phyloP scores from a whole-genome alignment of 768 basidiomycete genomes.

The Kwoniella sp. region DNA sequence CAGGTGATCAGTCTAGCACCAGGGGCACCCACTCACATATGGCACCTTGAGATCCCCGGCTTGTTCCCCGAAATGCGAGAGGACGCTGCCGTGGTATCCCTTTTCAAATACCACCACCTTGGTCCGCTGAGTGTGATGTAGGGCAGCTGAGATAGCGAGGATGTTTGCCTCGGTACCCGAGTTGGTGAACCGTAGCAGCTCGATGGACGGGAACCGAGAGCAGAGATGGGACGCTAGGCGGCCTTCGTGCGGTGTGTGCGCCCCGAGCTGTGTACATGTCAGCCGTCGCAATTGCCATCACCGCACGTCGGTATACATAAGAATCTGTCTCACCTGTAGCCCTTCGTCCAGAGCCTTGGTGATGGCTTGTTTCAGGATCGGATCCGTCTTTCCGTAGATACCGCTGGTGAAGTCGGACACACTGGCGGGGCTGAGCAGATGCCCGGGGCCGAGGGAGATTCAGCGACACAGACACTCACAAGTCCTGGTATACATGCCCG shows the following conservation, averaged over 20 bases:
- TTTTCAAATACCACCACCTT: conserved; percentile 23
- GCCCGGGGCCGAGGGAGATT: too few species aligned
- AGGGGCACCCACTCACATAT: conserved; percentile 3
- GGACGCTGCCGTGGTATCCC: conserved; percentile 24
- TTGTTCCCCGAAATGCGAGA: conserved; percentile 10
- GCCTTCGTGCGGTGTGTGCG: conserved; percentile 16
- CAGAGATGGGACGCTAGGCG: conserved; percentile 11
- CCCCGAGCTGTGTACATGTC: conserved; percentile 19
- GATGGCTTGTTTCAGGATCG: conserved; percentile 18
- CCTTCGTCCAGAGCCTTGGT: conserved; percentile 17
- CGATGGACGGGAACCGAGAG: conserved; percentile 19
- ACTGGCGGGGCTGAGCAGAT: too few species aligned
- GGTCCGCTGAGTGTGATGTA: conserved; percentile 10
- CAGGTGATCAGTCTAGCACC: not conserved
- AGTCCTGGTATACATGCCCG: conserved; percentile 22
- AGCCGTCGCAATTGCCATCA: not conserved
- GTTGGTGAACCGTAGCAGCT: conserved; percentile 23
- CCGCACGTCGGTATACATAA: too few species aligned
- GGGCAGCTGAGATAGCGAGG: conserved; percentile 11
- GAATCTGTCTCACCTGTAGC: conserved; percentile 12
- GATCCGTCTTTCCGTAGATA: conserved; percentile 24
- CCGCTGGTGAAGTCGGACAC: conserved; percentile 22
- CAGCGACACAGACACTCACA: conserved; percentile 6
- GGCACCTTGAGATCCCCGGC: conserved; percentile 18
- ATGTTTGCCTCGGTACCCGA: conserved; percentile 28